Evolutionary conservation across 1,284 basidiomycete species (phyloP).

Genomic region (Clitocybe nebularis): DNA sequence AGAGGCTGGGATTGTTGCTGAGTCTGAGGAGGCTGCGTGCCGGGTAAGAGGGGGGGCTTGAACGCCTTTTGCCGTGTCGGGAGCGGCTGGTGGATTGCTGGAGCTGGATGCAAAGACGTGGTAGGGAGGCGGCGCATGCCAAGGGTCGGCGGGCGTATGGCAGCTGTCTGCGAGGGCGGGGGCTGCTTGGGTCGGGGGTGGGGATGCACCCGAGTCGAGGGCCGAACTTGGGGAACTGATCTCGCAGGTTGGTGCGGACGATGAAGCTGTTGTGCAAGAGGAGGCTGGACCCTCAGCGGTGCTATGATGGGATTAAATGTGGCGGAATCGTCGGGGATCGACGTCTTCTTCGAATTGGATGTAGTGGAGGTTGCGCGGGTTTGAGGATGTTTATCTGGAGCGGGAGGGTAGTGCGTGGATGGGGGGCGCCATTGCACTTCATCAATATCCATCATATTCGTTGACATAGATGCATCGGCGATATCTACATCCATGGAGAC

Average conservation of each 20-base stretch:
- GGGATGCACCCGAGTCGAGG: conserved; percentile 5
- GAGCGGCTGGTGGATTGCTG: conserved; percentile 7
- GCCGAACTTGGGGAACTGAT: background rate
- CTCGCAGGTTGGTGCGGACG: conserved; percentile 1
- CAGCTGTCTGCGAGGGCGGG: conserved; percentile 6
- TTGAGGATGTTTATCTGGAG: background rate
- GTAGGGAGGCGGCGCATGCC: conserved; percentile 29
- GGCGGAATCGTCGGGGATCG: background rate
- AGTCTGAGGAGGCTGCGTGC: conserved; percentile 11
- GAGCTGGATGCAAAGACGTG: conserved; percentile 1
- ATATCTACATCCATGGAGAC: conserved; percentile 1
- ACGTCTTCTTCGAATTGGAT: no score
- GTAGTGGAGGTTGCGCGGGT: background rate
- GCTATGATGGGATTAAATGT: background rate
- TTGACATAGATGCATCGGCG: background rate
- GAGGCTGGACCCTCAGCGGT: conserved; percentile 14
- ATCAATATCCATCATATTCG: background rate
- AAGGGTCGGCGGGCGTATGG: conserved; percentile 21
- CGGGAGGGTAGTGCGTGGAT: background rate
- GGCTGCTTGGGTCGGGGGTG: conserved; percentile 14
- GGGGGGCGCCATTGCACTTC: background rate
- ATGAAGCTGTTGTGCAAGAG: conserved; percentile 10
- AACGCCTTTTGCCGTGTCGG: conserved; percentile 26
- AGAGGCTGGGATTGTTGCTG: background rate
- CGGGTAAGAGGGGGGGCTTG: conserved; percentile 25